Evolutionary conservation across 257 asterid genomes (phyloP).

Genomic region (Solanum chilense): DNA sequence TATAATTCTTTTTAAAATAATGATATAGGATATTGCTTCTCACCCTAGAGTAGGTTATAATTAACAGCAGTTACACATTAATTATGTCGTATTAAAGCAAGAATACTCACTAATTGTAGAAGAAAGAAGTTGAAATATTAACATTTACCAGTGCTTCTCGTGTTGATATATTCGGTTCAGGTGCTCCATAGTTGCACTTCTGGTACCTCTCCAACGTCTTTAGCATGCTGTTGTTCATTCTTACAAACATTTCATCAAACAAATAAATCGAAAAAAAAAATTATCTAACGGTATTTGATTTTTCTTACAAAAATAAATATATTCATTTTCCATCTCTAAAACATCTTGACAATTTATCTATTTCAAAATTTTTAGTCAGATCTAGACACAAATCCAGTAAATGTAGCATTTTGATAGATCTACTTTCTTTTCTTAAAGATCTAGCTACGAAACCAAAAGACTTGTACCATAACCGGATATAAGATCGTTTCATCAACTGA

Average conservation of each 20-base stretch:
- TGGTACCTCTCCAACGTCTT: slow-evolving; percentile 96
- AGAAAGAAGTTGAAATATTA: background rate
- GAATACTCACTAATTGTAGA: background rate
- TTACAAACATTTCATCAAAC: slow-evolving; percentile 4
- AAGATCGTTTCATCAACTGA: slow-evolving; percentile 7
- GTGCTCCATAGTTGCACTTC: slow-evolving; percentile 96
- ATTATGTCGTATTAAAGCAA: background rate
- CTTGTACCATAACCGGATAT: slow-evolving; percentile 17
- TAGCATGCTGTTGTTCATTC: slow-evolving; percentile 66
- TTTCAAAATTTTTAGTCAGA: background rate
- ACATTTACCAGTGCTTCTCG: slow-evolving; percentile 86
- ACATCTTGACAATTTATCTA: background rate
- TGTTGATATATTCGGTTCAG: slow-evolving; percentile 72
- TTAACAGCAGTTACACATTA: background rate
- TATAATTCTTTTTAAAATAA: background rate
- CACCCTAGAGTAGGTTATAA: background rate
- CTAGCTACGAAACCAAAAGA: background rate
- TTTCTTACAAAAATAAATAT: background rate
- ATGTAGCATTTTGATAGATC: background rate
- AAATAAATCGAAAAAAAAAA: background rate
- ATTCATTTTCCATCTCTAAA: background rate
- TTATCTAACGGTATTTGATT: background rate
- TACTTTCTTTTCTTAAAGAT: background rate
- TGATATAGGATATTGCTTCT: background rate
- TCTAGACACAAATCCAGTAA: background rate